These are phyloP conservation scores for Parathielavia appendiculata DNA, from an alignment of 495 filamentous ascomycete species.

Conservation along the genomic window DNA sequence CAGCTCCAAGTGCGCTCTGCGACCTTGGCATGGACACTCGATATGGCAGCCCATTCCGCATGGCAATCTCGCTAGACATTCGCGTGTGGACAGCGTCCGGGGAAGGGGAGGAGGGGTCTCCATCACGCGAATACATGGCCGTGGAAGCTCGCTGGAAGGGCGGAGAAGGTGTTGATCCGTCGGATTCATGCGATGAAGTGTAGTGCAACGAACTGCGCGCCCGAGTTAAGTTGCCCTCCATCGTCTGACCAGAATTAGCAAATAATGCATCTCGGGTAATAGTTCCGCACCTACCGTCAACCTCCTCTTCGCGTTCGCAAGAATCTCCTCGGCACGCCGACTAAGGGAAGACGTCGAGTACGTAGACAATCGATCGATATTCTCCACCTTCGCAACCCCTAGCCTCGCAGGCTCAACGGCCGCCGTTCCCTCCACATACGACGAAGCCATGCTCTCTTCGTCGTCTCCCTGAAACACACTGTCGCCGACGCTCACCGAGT, in stretches of 20 bases:
- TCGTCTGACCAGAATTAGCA: constrained; percentile 54
- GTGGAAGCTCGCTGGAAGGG: constrained; percentile 35
- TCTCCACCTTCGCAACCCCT: constrained; percentile 26
- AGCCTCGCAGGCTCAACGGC: constrained; percentile 21
- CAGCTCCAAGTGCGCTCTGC: constrained; percentile 46
- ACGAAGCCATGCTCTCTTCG: constrained; percentile 53
- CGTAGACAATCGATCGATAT: constrained; percentile 32
- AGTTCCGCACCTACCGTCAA: constrained; percentile 60
- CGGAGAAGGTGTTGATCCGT: constrained; percentile 43
- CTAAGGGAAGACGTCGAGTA: constrained; percentile 71
- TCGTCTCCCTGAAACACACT: constrained; percentile 56
- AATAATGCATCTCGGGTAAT: neutral
- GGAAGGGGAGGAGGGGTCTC: constrained; percentile 11
- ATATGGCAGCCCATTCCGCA: constrained; percentile 36
- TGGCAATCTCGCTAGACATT: constrained; percentile 43
- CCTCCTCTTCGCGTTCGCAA: constrained; percentile 84
- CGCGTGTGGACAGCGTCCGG: constrained; percentile 32
- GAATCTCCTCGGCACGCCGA: constrained; percentile 76
- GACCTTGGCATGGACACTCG: constrained; percentile 37
- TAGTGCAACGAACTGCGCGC: constrained; percentile 67
- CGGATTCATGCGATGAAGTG: constrained; percentile 53
- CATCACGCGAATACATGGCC: constrained; percentile 24
- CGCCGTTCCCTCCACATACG: constrained; percentile 40
- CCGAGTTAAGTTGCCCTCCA: constrained; percentile 82
- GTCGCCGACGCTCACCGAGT: constrained; percentile 51